Evolutionary conservation across 345 rosid genomes (phyloP).

Genomic region (Eutrema heterophyllum): DNA sequence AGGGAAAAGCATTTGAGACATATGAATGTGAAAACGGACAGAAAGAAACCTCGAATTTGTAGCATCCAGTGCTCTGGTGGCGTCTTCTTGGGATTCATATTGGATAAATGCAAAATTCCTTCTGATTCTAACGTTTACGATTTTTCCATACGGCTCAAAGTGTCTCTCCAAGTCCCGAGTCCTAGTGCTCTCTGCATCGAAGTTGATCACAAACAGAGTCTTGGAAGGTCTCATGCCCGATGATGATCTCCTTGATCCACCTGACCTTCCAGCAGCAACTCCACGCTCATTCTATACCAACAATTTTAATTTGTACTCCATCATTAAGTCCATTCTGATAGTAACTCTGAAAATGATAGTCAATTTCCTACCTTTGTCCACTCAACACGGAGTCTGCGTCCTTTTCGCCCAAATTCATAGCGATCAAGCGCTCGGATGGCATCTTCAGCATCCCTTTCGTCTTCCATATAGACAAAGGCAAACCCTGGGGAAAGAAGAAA

Average conservation of each 20-base stretch:
- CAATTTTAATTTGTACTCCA: not conserved
- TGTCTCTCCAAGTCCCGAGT: slow-evolving; percentile 91
- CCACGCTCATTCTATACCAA: slow-evolving; percentile 73
- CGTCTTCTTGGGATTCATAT: slow-evolving; percentile 85
- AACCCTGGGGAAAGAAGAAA: slow-evolving; percentile 41
- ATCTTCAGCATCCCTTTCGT: slow-evolving; percentile 96
- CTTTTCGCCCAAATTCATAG: slow-evolving; percentile 78
- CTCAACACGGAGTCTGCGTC: slow-evolving; percentile 93
- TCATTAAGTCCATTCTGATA: not conserved
- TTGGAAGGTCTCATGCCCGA: slow-evolving; percentile 69
- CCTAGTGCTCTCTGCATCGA: slow-evolving; percentile 77
- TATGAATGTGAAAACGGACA: not conserved
- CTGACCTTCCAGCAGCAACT: slow-evolving; percentile 43
- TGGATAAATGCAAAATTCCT: slow-evolving; percentile 97
- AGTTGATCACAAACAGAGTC: slow-evolving; percentile 91
- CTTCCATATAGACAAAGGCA: slow-evolving; percentile 95
- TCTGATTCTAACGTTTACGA: slow-evolving; percentile 81
- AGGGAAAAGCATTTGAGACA: not conserved
- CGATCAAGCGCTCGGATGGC: slow-evolving; percentile 93
- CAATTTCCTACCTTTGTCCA: slow-evolving; percentile 76
- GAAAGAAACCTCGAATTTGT: slow-evolving; percentile 63
- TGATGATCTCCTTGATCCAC: slow-evolving; percentile 63
- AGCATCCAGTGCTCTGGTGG: slow-evolving; percentile 77
- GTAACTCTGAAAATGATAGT: not conserved
- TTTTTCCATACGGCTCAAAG: slow-evolving; percentile 90